Evolutionary conservation across 306 rosid species (phyloP).

Genomic region (Cicer pinnatifidum): DNA sequence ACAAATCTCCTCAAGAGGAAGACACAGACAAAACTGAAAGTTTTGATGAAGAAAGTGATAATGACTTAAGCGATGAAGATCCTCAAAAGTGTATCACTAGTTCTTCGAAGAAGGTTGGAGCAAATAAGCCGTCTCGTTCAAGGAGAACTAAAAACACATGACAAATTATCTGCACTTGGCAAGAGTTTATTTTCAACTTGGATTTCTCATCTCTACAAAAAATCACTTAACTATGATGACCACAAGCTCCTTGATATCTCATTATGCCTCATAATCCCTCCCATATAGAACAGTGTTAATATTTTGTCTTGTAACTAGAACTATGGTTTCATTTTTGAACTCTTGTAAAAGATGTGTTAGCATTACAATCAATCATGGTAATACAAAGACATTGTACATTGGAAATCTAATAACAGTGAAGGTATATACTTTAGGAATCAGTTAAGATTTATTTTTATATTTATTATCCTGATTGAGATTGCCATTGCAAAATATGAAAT

Average conservation of each 20-base stretch:
- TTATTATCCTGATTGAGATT: too few relatives aligned
- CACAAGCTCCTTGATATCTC: neutral
- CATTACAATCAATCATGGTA: neutral
- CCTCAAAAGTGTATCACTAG: conserved; percentile 41
- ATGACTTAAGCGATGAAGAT: conserved; percentile 52
- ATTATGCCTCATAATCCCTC: conserved; percentile 4
- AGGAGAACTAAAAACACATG: conserved; percentile 51
- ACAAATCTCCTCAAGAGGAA: conserved; percentile 66
- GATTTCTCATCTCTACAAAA: conserved; percentile 5
- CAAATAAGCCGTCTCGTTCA: conserved; percentile 47
- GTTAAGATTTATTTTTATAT: too few relatives aligned
- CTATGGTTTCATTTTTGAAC: neutral
- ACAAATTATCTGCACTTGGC: conserved; percentile 19
- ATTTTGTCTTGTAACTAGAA: neutral
- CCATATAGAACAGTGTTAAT: conserved; percentile 25
- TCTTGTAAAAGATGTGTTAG: neutral
- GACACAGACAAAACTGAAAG: conserved; percentile 80
- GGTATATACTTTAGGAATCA: too few relatives aligned
- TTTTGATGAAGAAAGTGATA: conserved; percentile 60
- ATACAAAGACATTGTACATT: neutral
- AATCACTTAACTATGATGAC: neutral
- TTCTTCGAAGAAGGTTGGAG: conserved; percentile 53
- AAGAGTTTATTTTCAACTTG: neutral
- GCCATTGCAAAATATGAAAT: too few relatives aligned
- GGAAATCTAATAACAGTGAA: too few relatives aligned